These are phyloP conservation scores for Persicaria maculosa DNA, from an alignment of 148 eudicot species.

Conservation along the genomic window DNA sequence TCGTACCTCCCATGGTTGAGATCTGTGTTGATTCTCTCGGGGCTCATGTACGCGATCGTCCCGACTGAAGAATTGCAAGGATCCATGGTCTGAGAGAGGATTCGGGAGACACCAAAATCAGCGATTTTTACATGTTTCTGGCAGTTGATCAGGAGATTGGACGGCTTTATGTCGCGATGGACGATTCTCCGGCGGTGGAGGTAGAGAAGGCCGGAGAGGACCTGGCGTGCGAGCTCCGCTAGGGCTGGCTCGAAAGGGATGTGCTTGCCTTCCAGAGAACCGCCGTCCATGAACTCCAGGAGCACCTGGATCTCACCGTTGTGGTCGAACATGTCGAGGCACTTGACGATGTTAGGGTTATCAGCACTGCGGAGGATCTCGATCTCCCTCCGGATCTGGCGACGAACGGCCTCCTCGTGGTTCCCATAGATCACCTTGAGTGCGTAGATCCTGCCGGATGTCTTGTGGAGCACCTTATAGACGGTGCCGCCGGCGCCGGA, in stretches of 20 bases:
- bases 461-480: constrained; percentile 68
- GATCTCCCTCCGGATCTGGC: constrained; percentile 81
- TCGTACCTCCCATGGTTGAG: constrained; percentile 70
- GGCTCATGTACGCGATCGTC: constrained; percentile 88
- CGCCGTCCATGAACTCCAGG: constrained; percentile 68
- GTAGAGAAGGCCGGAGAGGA: constrained; percentile 50
- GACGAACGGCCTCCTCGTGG: constrained; percentile 64
- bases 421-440: constrained; percentile 73
- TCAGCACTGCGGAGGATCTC: constrained; percentile 72
- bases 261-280: constrained; percentile 53
- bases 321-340: constrained; percentile 63
- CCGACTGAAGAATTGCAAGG: constrained; percentile 78
- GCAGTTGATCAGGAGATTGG: constrained; percentile 55
- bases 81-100: constrained; percentile 73
- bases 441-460: constrained; percentile 46
- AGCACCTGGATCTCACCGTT: constrained; percentile 76
- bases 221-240: constrained; percentile 47
- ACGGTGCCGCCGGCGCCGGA: constrained; percentile 81
- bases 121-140: constrained; percentile 51
- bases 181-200: constrained; percentile 58
- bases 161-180: constrained; percentile 81
- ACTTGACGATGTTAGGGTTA: constrained; percentile 58
- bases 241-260: constrained; percentile 40
- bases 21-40: constrained; percentile 76
- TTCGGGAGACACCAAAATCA: constrained; percentile 66